A percentile compares a stretch with the other conserved stretches of the same genome.
Evolutionary conservation across 352 stramenopile species (phyloP).

Genomic region (Phytopythium kandeliae): DNA sequence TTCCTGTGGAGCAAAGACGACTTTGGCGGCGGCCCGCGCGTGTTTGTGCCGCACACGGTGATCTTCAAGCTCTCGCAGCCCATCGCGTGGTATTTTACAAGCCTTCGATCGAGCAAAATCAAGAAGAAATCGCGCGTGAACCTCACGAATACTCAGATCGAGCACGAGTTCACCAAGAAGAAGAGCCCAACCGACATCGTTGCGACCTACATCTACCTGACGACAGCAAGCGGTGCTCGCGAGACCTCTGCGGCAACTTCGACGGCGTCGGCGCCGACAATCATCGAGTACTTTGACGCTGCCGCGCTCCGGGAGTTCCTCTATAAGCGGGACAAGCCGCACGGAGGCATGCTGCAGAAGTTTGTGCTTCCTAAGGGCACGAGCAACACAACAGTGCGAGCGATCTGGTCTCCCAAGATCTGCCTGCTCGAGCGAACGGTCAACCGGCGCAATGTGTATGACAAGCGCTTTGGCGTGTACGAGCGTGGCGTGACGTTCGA

Average conservation of each 20-base stretch:
- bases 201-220: conserved; percentile 87
- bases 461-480: conserved; percentile 90
- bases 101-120: conserved; percentile 68
- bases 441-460: conserved; percentile 88
- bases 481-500: conserved; percentile 95
- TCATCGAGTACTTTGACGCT: conserved; percentile 93
- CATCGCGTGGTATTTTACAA: conserved; percentile 95
- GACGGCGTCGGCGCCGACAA: conserved; percentile 15
- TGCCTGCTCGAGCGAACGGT: conserved; percentile 91
- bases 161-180: conserved; percentile 91
- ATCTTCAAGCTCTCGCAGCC: conserved; percentile 92
- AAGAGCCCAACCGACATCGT: conserved; percentile 81
- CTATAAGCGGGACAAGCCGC: conserved; percentile 86
- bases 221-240: conserved; percentile 7
- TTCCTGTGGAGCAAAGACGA: conserved; percentile 91
- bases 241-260: not conserved
- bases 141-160: conserved; percentile 89
- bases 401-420: conserved; percentile 95
- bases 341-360: conserved; percentile 92
- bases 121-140: conserved; percentile 92
- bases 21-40: conserved; percentile 73
- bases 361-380: conserved; percentile 93
- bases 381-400: conserved; percentile 85
- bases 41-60: conserved; percentile 92
- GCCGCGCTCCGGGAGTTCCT: conserved; percentile 89